phyloP scores from a whole-genome alignment of 768 basidiomycete genomes.

The Strobilomyces confusus region DNA sequence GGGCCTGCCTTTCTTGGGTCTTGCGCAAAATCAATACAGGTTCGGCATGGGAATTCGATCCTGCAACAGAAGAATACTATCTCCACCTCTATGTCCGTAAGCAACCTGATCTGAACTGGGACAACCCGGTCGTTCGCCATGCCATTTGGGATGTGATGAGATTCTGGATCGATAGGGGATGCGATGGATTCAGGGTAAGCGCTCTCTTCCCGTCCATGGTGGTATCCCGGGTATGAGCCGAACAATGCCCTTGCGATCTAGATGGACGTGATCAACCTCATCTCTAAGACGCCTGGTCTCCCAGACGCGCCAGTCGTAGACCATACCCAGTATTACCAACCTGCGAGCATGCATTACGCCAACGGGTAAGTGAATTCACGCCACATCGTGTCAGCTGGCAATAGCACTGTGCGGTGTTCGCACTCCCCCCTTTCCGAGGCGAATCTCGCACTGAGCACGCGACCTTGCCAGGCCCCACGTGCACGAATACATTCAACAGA shows the following conservation, averaged over 20 bases:
- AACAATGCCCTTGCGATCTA: constrained; percentile 16
- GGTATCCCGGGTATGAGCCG: constrained; percentile 1
- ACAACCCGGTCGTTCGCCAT: constrained; percentile 55
- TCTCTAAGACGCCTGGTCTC: constrained; percentile 58
- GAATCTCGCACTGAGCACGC: background rate
- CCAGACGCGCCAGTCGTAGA: constrained; percentile 63
- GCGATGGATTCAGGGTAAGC: constrained; percentile 70
- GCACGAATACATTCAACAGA: constrained; percentile 65
- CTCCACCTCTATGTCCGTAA: constrained; percentile 63
- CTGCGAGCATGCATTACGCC: constrained; percentile 48
- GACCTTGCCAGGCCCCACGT: constrained; percentile 49
- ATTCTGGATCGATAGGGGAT: constrained; percentile 73
- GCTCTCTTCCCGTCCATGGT: background rate
- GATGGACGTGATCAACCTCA: constrained; percentile 72
- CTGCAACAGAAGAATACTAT: constrained; percentile 63
- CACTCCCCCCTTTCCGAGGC: constrained; percentile 6
- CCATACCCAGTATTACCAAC: constrained; percentile 49
- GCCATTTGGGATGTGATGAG: constrained; percentile 62
- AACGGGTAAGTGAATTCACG: constrained; percentile 48
- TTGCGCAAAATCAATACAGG: constrained; percentile 32
- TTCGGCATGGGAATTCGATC: constrained; percentile 70
- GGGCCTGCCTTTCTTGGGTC: background rate
- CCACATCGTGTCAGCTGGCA: constrained; percentile 3
- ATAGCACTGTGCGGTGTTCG: constrained; percentile 1
- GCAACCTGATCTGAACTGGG: constrained; percentile 80